Base-by-base conservation (phyloP, 441 rosid genomes). In the Brassica balearica region DNA sequence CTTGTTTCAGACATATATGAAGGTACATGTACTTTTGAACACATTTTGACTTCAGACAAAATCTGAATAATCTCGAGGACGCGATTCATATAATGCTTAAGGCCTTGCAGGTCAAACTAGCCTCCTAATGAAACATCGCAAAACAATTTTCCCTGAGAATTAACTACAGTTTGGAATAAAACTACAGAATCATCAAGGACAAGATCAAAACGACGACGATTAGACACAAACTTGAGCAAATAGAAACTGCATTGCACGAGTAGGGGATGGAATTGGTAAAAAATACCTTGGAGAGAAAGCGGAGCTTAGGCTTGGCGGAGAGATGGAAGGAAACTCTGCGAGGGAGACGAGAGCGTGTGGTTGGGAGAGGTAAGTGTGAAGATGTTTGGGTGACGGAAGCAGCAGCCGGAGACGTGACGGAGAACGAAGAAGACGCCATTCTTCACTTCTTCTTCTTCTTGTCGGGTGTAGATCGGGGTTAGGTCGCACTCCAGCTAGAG, bases 281-380 rank as follows among this genome's bases (percentile, higher is more conserved):
- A 19, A 2, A 19, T 70, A 89, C 97, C 94, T 88, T 85, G 77
- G 89, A 43, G 73, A 78, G 77, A 66, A 89, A 82, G 27, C 82
- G 86, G 76, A 85, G 86, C 82, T 29, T 73, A 1, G 80, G 86
- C 82, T 29, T 73, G 2, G 80, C 60, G 27, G 89, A 77, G 84
- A 85, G 85, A 67, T 77, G 87, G 77, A 83, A 87, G 22, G 85
- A 77, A 60, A 84, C 72, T 70, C 56, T 75, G 68, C 84, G 79
- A 69, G 82, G 65, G 60, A 77, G 79, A 19, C 59, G 75, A 46
- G 79, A 68, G 32, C 74, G 76, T 10, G 12, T 10, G 32, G 38
- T 61, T 41, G 29, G 46, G 66, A 23, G 74, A 75, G 82, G 82
- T 25, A 68, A 69, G 14, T 53, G 34, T 6, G 81, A 71, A 5